Evolutionary conservation across 2,329 filamentous ascomycete species (phyloP).

Genomic region (Thielaviopsis euricoi): DNA sequence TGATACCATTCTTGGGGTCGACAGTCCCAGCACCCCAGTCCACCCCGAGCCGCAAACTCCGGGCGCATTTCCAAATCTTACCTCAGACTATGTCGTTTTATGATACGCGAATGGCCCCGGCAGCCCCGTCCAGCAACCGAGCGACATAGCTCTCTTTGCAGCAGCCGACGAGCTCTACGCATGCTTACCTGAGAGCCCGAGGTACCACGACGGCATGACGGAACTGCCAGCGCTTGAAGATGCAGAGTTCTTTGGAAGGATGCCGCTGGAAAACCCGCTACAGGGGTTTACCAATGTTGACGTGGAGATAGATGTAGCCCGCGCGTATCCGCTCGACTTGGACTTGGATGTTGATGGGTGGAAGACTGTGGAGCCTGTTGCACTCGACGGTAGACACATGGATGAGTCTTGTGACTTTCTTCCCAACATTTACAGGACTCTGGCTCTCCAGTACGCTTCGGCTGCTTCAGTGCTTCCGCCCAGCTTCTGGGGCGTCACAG

Average conservation of each 20-base stretch:
- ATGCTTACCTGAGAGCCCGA: not conserved
- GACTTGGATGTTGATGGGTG: not conserved
- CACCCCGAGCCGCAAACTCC: not conserved
- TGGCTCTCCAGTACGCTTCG: too few relatives aligned
- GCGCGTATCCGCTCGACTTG: not conserved
- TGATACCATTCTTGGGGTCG: too few relatives aligned
- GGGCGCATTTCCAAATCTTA: not conserved
- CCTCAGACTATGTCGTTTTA: not conserved
- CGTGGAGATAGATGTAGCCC: not conserved
- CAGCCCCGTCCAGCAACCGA: not conserved
- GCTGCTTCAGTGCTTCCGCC: too few relatives aligned
- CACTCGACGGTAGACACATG: not conserved
- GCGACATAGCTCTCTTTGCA: not conserved
- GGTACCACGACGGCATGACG: not conserved
- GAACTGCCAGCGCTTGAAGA: not conserved
- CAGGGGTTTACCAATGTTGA: not conserved
- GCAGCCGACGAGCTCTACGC: not conserved
- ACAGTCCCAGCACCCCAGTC: not conserved
- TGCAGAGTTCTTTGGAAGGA: not conserved
- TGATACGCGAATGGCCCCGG: not conserved
- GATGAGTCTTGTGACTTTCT: not conserved
- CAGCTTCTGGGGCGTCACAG: too few relatives aligned
- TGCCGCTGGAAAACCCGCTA: not conserved
- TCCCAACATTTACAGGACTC: too few relatives aligned
- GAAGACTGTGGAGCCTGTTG: not conserved